Evolutionary conservation across 2,329 filamentous ascomycete genomes (phyloP), one percentile per base, ranked within the genome.

Genomic region (Penicillium hordei): DNA sequence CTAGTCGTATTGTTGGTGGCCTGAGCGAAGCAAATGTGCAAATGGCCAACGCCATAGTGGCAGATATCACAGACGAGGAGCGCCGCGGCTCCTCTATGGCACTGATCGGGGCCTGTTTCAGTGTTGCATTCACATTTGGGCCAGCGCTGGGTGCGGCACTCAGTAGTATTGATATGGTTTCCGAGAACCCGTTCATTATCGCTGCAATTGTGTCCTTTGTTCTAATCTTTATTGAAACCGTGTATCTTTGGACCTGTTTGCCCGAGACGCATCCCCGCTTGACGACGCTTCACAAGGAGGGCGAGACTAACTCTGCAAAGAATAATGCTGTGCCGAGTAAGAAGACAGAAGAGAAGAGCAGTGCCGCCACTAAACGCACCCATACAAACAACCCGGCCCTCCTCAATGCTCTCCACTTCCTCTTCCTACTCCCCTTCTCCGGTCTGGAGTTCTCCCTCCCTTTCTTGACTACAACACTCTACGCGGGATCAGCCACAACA

Each of bases 361-460:
- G 27, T 23, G 29, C 17, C 3, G 4, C 29, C 15, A 19, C 15
- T n/a, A 27, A 48, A 27, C 33, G 36, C 31, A 36, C 27, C 25
- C 82, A 89, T 57, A 96, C 91, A 3, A 97, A 97, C 76, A 91
- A 89, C 4, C 91, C 94, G 65, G 77, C 85, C 31, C 73, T 96
- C 13, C 86, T 99, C 46, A 97, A 97, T 72, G 77, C 88, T 1
- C 87, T 91, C 0, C 94, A 99, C 75, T 89, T 97, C 70, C 78
- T 88, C 46, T 99, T 99, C 75, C 86, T 99, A 59, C 86, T 99
- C 13, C 96, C 96, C 77, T 99, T 99, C 78, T 96, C 91, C 2
- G 94, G 94, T 60, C 93, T 99, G 89, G 94, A 99, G 73, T 97
- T 96, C 75, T 96, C 92, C 0, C 83, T 99, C 3, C 93, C 94